Evolutionary conservation across 805 yeast species (phyloP).

Genomic region (Zygotorulaspora danielsina): DNA sequence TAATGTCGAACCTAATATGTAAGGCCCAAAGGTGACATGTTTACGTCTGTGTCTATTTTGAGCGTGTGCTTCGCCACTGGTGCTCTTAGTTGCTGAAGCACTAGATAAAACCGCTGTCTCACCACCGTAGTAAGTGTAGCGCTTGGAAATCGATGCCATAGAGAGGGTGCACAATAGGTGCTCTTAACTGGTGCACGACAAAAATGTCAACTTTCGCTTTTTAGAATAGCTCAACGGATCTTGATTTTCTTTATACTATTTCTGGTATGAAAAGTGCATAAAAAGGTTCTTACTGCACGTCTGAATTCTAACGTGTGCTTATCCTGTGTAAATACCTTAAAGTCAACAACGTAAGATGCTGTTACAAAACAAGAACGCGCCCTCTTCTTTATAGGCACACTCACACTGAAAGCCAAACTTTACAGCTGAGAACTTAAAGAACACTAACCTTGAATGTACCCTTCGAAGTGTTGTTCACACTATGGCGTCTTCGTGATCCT

Average conservation of each 20-base stretch:
- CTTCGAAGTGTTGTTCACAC: too few relatives aligned
- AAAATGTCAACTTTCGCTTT: not conserved
- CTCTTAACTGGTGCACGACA: not conserved
- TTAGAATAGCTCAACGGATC: too few relatives aligned
- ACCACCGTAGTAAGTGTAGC: conserved; percentile 35
- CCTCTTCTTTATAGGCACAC: not conserved
- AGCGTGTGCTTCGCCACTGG: conserved; percentile 3
- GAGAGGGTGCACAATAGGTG: not conserved
- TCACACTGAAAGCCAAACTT: too few relatives aligned
- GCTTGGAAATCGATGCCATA: conserved; percentile 27
- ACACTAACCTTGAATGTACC: too few relatives aligned
- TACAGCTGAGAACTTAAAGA: too few relatives aligned
- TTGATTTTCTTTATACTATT: too few relatives aligned
- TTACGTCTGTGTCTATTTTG: conserved; percentile 38
- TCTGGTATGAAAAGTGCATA: too few relatives aligned
- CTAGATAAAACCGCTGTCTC: conserved; percentile 9
- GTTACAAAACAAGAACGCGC: not conserved
- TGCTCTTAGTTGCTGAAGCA: conserved; percentile 5
- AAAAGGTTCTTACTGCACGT: too few relatives aligned
- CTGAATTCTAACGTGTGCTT: too few relatives aligned
- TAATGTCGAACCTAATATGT: conserved; percentile 83
- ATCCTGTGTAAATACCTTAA: too few relatives aligned
- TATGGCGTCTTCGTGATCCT: not conserved
- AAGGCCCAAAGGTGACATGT: conserved; percentile 84
- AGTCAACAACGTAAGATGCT: not conserved